Conservation (phyloP, 176 grass and related monocot genomes). For the Oropetium thomaeum region DNA sequence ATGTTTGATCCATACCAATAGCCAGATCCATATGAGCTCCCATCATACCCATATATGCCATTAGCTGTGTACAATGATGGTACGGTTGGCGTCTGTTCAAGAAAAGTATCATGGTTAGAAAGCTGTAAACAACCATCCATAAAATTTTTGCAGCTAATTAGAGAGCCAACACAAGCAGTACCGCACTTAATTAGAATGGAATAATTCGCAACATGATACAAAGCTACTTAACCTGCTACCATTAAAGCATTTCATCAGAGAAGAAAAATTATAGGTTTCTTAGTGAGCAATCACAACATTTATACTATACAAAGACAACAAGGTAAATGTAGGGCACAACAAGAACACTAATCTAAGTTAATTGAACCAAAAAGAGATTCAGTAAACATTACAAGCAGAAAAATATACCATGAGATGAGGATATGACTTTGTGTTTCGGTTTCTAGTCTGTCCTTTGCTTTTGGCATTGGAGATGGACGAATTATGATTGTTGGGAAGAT, state of each 20-base stretch:
- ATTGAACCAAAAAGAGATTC: background rate
- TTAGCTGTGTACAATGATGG: conserved; percentile 50
- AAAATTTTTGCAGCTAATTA: background rate
- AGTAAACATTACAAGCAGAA: background rate
- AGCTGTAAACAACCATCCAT: background rate
- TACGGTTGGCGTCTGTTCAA: conserved; percentile 22
- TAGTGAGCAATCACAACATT: background rate
- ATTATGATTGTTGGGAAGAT: conserved; percentile 25
- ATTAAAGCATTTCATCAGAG: background rate
- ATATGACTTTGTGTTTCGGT: conserved; percentile 38
- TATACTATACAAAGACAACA: background rate
- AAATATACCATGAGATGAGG: conserved; percentile 47
- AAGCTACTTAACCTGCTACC: background rate
- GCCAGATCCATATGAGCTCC: conserved; percentile 46
- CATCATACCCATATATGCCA: conserved; percentile 49
- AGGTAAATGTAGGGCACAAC: background rate
- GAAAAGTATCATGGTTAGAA: conserved; percentile 4
- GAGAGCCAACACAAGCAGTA: background rate
- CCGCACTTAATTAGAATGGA: background rate
- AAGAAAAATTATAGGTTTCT: background rate
- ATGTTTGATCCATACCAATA: conserved; percentile 61
- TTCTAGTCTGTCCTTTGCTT: conserved; percentile 36
- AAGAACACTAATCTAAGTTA: background rate
- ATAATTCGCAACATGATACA: background rate
- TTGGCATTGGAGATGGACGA: conserved; percentile 32